Evolutionary conservation across 495 filamentous ascomycete genomes (phyloP).

Genomic region (Trichoderma orchidacearum): DNA sequence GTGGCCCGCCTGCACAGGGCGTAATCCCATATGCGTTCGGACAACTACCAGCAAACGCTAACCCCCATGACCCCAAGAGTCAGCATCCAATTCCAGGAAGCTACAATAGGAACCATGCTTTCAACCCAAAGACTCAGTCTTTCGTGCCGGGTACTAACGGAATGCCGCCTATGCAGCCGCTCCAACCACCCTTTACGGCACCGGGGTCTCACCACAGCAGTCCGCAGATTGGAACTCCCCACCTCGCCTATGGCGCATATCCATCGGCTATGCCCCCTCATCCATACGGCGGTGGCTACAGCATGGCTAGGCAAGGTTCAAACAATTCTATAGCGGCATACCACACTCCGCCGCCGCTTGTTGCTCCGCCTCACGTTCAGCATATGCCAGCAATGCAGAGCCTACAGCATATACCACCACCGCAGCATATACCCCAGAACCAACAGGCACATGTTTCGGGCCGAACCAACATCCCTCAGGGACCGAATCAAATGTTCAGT

Average conservation of each 20-base stretch:
- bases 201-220: slow-evolving; percentile 27
- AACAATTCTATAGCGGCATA: slow-evolving; percentile 38
- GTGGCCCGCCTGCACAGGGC: slow-evolving; percentile 12
- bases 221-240: slow-evolving; percentile 29
- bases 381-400: not conserved
- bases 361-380: not conserved
- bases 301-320: slow-evolving; percentile 39
- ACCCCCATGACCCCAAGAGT: slow-evolving; percentile 50
- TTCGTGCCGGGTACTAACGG: slow-evolving; percentile 55
- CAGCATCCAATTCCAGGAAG: slow-evolving; percentile 70
- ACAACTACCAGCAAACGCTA: slow-evolving; percentile 57
- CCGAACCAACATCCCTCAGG: slow-evolving; percentile 17
- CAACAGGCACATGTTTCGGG: slow-evolving; percentile 21
- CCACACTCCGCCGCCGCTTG: slow-evolving; percentile 10
- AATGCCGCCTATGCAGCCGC: slow-evolving; percentile 26
- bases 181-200: slow-evolving; percentile 15
- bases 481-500: slow-evolving; percentile 10
- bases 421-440: slow-evolving; percentile 20
- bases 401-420: slow-evolving; percentile 1
- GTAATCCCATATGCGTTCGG: slow-evolving; percentile 58
- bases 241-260: slow-evolving; percentile 23
- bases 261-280: slow-evolving; percentile 24
- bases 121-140: slow-evolving; percentile 85
- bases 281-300: slow-evolving; percentile 25
- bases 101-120: slow-evolving; percentile 60